Evolutionary conservation across 2,329 filamentous ascomycete genomes (phyloP), one percentile per base, ranked within the genome.

Genomic region (Metarhizium humberi): DNA sequence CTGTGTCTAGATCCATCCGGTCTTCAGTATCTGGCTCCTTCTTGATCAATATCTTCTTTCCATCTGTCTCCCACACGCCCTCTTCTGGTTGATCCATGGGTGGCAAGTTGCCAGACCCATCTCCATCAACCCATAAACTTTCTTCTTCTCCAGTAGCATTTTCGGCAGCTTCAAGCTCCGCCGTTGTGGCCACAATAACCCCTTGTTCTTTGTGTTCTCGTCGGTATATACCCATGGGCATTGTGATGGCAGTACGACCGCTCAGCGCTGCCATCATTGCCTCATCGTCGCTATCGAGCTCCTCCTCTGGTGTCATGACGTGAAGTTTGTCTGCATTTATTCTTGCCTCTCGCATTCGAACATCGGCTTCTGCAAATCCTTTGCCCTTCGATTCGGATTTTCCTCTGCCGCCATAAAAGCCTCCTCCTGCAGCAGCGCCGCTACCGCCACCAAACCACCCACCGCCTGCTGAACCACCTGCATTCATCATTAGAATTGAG

Each of bases 321-420:
- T 78, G 78, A 50, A 84, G 77, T 55, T 75, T 73, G 61, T 84
- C 80, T 60, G 79, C 77, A 60, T 83, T 81, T 64, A 83, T 78
- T 66, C 80, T 70, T 38, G 72, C 61, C 58, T 81, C 77, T 56
- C 71, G 67, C 38, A 63, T 59, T 50, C 61, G 59, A 18, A 62
- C 60, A 16, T 65, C 64, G 18, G 64, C 66, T 49, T 74, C 69
- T 42, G 68, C 67, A 56, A 76, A 75, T 45, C 69, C 72, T 54
- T 69, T 73, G 46, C 65, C 66, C 53, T 76, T 70, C 48, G 67
- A 62, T 54, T 70, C 73, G 38, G 61, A 58, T 43, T 60, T 56
- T 55, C 57, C 61, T 61, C 65, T 61, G 48, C 66, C 64, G 46
- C 64, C 65, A 38, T 60, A 61, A 14, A 61, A 59, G 47, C 60